Base-by-base conservation (phyloP, 345 rosid species). In the Gossypium stocksii region DNA sequence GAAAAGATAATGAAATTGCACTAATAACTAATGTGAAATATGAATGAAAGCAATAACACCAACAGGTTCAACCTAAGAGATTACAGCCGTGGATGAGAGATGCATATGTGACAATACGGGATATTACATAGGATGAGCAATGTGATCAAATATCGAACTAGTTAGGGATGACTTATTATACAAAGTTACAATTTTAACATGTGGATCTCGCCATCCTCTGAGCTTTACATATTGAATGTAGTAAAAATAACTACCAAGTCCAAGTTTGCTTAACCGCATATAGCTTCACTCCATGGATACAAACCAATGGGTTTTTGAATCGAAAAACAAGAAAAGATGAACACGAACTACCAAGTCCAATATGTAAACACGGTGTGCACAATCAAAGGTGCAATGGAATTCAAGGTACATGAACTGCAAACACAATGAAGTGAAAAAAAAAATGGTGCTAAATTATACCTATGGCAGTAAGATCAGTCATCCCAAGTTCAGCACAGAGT, bases 401-500 rank as follows among this genome's bases (percentile, higher is more conserved):
- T 48, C 27, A 62, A 29, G 61, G 52, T 48, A 19, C 8, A 51
- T 3, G 16, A 23, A 38, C 41, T 49, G 27, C 53, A 9, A 49
- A 52, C 7, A 25, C 13, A 13, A 70, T 8, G 27, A 38, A 63
- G 73, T 46, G 48, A 79, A 68, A 56, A 19, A 48, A 57, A 22
- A 19, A 63, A 54, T 38, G 8, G 14, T 66, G 63, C 88, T 81
- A 88, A 17, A 64, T 23, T 62, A 84, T 77, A 75, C 87, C 86
- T 2, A 61, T 52, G 45, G 81, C 82, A 77, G 87, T 87, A 70
- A 80, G 79, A 62, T 81, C 78, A 13, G 88, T 77, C 56, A 93
- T 66, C 70, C 99, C 98, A 29, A 95, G 89, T 79, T 91, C 91
- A 34, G 86, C 86, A 29, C 81, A 85, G 29, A 89, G 86, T 29